Evolutionary conservation across 106 monocot genomes (phyloP), one percentile per base, ranked within the genome.

Genomic region (Dactylorhiza incarnata): DNA sequence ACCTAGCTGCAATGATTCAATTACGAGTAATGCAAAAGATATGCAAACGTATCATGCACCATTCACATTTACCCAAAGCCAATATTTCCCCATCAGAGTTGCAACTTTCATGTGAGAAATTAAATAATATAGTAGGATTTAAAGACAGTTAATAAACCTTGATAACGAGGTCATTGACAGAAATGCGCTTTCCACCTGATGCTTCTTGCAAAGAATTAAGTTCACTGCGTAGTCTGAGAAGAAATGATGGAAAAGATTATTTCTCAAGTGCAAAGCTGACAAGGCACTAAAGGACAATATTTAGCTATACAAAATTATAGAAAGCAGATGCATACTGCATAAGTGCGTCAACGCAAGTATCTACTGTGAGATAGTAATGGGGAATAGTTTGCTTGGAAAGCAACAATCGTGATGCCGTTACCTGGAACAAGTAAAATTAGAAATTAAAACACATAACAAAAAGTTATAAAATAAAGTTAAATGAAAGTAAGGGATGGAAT

Each of bases 321-420:
- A 25, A 23, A 46, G 24, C 37, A 68, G 76, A 61, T 78, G 74
- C 91, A 86, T 68, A 99, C 97, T 85, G 79, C 80, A 99, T 86
- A 77, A 99, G 85, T 79, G 91, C 94, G 84, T 99, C 97, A 51
- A 97, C 94, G 76, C 89, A 16, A 43, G 87, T 83, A 73, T 99
- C 97, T 29, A 99, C 87, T 63, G 94, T 88, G 78, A 99, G 75
- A 87, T 99, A 99, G 76, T 99, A 99, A 79, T 99, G 97, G 29
- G 97, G 97, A 83, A 99, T 94, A 72, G 91, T 94, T 80, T 99
- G 97, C 73, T 99, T 99, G 29, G 97, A 94, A 20, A 89, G 89
- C 43, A 99, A 82, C 76, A 99, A 82, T 19, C 94, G 87, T 66
- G 94, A 87, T 73, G 97, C 94, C 5, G 87, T 99, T 63, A 99